Percentiles rank a stretch among this genome's conserved stretches.
These are phyloP conservation scores for Ustilago vetiveriae DNA, from an alignment of 1,284 basidiomycete species.

Conservation along the genomic window DNA sequence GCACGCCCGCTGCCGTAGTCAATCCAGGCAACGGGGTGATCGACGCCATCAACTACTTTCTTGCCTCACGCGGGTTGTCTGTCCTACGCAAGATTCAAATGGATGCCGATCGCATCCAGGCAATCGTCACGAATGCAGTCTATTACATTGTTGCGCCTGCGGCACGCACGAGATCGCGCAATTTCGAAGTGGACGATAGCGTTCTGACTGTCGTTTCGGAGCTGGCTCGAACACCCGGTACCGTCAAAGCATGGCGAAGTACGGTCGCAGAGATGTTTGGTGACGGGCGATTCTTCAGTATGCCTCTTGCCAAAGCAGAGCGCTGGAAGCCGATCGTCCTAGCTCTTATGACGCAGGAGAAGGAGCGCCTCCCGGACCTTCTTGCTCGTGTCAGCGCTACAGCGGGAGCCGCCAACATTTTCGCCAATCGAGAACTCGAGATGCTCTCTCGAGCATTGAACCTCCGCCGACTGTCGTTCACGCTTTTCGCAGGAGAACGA, in stretches of 20 bases:
- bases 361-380: slow-evolving; percentile 83
- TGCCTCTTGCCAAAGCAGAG: slow-evolving; percentile 71
- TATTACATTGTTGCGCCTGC: slow-evolving; percentile 86
- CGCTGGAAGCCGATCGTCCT: slow-evolving; percentile 84
- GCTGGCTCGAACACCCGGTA: slow-evolving; percentile 80
- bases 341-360: slow-evolving; percentile 84
- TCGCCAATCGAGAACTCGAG: slow-evolving; percentile 93
- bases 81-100: slow-evolving; percentile 81
- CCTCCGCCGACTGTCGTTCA: slow-evolving; percentile 85
- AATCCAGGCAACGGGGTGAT: slow-evolving; percentile 4
- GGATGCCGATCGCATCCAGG: slow-evolving; percentile 83
- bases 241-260: slow-evolving; percentile 84
- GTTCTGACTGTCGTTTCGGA: slow-evolving; percentile 75
- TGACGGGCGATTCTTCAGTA: slow-evolving; percentile 87
- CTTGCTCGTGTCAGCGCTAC: slow-evolving; percentile 69
- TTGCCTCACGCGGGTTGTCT: slow-evolving; percentile 78
- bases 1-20: neutral
- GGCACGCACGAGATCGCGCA: slow-evolving; percentile 72
- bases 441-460: slow-evolving; percentile 87
- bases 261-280: slow-evolving; percentile 82
- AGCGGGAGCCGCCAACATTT: slow-evolving; percentile 91
- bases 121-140: slow-evolving; percentile 81
- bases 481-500: slow-evolving; percentile 83
- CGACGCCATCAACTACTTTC: slow-evolving; percentile 75
- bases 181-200: slow-evolving; percentile 68